Evolutionary conservation across 495 filamentous ascomycete species (phyloP), one percentile per base, ranked within the genome.

Genomic region (Penicillium cataractarum): DNA sequence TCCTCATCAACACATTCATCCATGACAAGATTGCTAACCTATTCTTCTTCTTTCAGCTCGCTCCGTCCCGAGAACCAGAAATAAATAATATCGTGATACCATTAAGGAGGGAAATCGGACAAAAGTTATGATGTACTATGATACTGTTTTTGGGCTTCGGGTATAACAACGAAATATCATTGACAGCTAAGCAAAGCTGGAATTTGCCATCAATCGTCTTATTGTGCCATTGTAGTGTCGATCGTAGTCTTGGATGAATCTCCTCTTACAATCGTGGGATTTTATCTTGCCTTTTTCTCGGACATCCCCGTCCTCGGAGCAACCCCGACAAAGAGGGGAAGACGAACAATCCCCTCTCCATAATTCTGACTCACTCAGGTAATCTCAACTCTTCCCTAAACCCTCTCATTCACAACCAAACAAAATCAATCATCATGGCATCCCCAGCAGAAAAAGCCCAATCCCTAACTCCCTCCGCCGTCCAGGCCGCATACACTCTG

Each of bases 61-160:
- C 90, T 97, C 75, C 90, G 92, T 67, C 93, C 93, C 68, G 93
- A 97, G 84, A 96, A 96, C 86, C 88, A 91, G 81, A 89, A 91
- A 80, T 93, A 91, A 83, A 74, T 74, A 61, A 71, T 74, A 69
- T 65, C 51, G 58, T 72, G 69, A 73, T 69, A 71, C 73, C 70
- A 64, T 29, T 22, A 37, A 32, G 55, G 64, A 63, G 65, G 60
- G 67, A 67, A n/a, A 63, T 71, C 56, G 62, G 58, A 60, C 63
- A 75, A 78, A 79, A 74, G 66, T 76, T 75, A 79, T 73, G 76
- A 76, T 79, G 75, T 78, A 79, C 71, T 68, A 79, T 77, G 76
- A 77, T 63, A 63, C 67, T 69, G 59, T 72, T 58, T 68, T 73
- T 71, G 71, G 62, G 60, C 64, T 57, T 72, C 61, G 61, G 56